A percentile compares a stretch with the other conserved stretches of the same genome.
These are phyloP conservation scores for Dothidotthia symphoricarpi DNA, from an alignment of 2,329 filamentous ascomycete species.

Conservation along the genomic window DNA sequence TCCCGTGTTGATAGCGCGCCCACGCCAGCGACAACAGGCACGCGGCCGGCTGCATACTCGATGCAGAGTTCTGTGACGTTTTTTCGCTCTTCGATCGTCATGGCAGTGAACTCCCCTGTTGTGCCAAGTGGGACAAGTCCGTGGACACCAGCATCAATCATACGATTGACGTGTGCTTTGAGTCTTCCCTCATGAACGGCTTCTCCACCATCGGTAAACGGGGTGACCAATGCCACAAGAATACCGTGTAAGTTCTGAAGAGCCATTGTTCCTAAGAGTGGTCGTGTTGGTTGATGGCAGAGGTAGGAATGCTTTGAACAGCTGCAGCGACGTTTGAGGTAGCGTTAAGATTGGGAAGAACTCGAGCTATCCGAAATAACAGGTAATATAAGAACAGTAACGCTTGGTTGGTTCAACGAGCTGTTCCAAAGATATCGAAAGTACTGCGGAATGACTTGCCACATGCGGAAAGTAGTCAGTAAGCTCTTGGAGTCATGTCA, in stretches of 20 bases:
- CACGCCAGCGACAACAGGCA: slow-evolving; percentile 47
- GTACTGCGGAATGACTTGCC: no score
- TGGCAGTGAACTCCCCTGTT: slow-evolving; percentile 52
- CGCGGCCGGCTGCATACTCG: slow-evolving; percentile 42
- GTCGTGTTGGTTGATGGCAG: no score
- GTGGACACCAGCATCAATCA: slow-evolving; percentile 49
- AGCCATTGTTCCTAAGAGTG: no score
- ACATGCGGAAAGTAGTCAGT: no score
- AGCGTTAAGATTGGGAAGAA: no score
- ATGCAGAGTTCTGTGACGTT: slow-evolving; percentile 43
- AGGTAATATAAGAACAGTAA: no score
- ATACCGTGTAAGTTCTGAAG: slow-evolving; percentile 41
- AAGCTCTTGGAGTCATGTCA: no score
- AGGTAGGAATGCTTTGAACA: no score
- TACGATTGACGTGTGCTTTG: slow-evolving; percentile 48
- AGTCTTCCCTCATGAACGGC: slow-evolving; percentile 44
- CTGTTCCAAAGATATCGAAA: no score
- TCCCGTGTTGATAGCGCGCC: slow-evolving; percentile 47
- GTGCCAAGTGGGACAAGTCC: slow-evolving; percentile 54
- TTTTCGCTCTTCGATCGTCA: slow-evolving; percentile 49
- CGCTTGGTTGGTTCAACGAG: no score
- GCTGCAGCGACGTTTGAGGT: no score
- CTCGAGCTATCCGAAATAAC: no score
- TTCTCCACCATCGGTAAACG: slow-evolving; percentile 47
- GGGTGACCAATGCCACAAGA: slow-evolving; percentile 52